Evolutionary conservation across 257 asterid genomes (phyloP).

Genomic region (Agastache rugosa): DNA sequence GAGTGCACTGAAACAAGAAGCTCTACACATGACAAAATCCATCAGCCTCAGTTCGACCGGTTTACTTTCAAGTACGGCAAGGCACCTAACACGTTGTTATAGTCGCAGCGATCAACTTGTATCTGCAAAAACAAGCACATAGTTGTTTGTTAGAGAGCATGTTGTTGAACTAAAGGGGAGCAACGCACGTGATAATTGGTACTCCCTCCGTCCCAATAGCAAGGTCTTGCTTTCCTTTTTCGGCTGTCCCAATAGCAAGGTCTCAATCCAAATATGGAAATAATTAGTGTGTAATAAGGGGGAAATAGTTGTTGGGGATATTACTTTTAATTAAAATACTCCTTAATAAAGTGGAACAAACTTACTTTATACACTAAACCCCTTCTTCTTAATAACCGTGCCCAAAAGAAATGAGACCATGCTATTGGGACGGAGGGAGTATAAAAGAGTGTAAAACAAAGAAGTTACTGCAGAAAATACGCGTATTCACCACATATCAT

Average conservation of each 20-base stretch:
- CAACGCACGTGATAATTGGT: background rate
- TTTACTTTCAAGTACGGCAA: conserved; percentile 94
- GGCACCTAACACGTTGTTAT: conserved; percentile 89
- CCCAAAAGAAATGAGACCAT: no score
- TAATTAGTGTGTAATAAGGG: no score
- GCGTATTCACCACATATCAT: background rate
- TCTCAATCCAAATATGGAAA: no score
- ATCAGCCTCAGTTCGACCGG: conserved; percentile 61
- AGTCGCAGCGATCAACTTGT: conserved; percentile 94
- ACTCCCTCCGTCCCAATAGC: no score
- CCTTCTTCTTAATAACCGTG: no score
- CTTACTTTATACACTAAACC: no score
- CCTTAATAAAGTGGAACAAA: no score
- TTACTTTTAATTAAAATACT: no score
- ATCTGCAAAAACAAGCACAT: conserved; percentile 47
- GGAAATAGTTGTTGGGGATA: no score
- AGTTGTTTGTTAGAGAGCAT: background rate
- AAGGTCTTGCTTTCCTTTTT: no score
- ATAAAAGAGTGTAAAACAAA: background rate
- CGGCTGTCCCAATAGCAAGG: no score
- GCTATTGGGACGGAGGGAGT: no score
- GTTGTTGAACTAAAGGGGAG: background rate
- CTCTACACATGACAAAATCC: conserved; percentile 30
- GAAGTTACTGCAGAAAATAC: background rate
- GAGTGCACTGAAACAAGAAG: conserved; percentile 33